These are phyloP conservation scores for Fusarium longipes DNA, from an alignment of 2,329 filamentous ascomycete species.

Conservation along the genomic window DNA sequence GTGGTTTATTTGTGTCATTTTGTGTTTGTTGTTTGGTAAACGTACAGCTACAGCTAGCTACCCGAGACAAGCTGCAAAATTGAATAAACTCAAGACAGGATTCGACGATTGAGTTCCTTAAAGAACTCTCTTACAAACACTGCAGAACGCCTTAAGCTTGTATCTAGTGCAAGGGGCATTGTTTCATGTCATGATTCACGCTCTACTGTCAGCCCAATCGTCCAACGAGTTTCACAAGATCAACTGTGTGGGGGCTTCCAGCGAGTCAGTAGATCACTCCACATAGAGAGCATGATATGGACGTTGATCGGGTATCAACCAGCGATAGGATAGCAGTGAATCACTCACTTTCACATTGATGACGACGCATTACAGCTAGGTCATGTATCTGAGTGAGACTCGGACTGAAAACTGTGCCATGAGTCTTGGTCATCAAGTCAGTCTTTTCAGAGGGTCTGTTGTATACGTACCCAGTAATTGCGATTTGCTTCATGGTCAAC, in stretches of 20 bases:
- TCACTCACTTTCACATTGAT: too few relatives aligned
- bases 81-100: background rate
- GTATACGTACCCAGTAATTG: too few relatives aligned
- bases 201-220: constrained; percentile 1
- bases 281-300: too few relatives aligned
- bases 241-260: background rate
- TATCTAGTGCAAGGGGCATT: background rate
- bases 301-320: too few relatives aligned
- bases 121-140: background rate
- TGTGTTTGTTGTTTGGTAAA: background rate
- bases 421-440: too few relatives aligned
- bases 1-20: background rate
- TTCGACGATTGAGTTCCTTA: background rate
- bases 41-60: background rate
- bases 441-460: too few relatives aligned
- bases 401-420: too few relatives aligned
- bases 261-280: background rate
- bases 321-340: too few relatives aligned
- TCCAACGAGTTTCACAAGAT: background rate
- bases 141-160: background rate
- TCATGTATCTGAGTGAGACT: too few relatives aligned
- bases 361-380: too few relatives aligned
- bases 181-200: background rate
- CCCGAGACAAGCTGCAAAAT: background rate
- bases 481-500: background rate